Base-by-base conservation (phyloP, 345 rosid genomes). In the Eucalyptus sp. region DNA sequence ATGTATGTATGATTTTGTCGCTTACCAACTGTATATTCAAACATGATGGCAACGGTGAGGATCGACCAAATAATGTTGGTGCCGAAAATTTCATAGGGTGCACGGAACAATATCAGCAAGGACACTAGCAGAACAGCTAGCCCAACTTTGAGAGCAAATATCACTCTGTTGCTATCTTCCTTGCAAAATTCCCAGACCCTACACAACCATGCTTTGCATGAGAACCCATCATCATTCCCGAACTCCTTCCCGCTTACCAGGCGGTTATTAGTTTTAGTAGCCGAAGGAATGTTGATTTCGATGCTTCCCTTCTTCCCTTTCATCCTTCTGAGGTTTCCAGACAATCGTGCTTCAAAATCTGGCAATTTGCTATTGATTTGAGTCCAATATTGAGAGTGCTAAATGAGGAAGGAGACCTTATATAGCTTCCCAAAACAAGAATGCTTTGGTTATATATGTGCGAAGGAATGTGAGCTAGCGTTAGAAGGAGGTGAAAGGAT, bases 21-120 rank as follows among this genome's bases (percentile, higher is more conserved):
- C 94, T 10, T 93, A 94, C 97, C 97, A 7, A 94, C 97, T 46
- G 96, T 94, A 87, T 92, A 93, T 91, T 95, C 97, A 86, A 94
- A 94, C 96, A 93, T 94, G 90, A 94, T 92, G 50, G 96, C 96
- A 44, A 95, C 97, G 4, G 97, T 95, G 87, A 95, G 95, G 89
- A 95, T 93, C 79, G 96, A 95, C 97, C 97, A 95, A 14, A 95
- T 93, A 89, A 95, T 94, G 80, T 90, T 92, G 88, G 93, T 89
- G 68, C 97, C 97, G 86, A 95, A 94, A 41, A 93, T 90, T 58
- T 94, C 94, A 88, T 93, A 95, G 83, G 97, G 95, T 43, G 95
- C 95, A 60, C 88, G 91, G 86, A 94, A 88, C 87, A 95, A 90
- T 87, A 93, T 93, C 17, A 95, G 96, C 94, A 95, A 89, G 16